Evolutionary conservation across 2,329 filamentous ascomycete genomes (phyloP), one percentile per base, ranked within the genome.

Genomic region (Penicillium sp.): DNA sequence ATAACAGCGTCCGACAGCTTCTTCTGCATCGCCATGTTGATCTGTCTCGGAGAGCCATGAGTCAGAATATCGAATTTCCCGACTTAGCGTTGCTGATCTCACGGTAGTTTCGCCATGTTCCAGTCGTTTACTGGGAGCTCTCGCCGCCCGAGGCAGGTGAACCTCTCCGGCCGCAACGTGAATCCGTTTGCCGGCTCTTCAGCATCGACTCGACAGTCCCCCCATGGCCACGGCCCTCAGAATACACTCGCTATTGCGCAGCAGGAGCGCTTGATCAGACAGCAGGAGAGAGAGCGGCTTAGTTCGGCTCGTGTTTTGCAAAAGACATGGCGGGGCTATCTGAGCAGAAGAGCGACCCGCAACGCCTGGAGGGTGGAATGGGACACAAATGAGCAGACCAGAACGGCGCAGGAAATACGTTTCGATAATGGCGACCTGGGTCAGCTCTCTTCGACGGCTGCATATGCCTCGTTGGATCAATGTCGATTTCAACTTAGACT

Each of bases 111-210:
- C 43, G 38, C 68, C 64, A 97, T 97, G 93, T 95, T 94, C 76
- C 87, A 89, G 60, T 91, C 89, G 54, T 99, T 99, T 77, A 94
- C 90, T 23, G 94, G 94, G 65, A 90, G 78, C 74, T 90, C 91
- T 65, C 87, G 90, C 67, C 89, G 90, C 63, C 87, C 88, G 60
- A 87, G 94, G 63, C 92, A 97, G 71, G 91, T 97, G 70, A 97
- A 97, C 74, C 86, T 99, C 60, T 94, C 91, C 63, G 94, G 91
- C 61, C 88, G 92, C 64, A 84, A 84, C 62, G 79, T 80, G 51
- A 96, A 96, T 67, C 96, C 96, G 67, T 90, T 91, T 3, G 96
- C 94, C 71, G 86, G 81, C 52, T 74, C 72, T 54, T 71, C 82
- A 59, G 83, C 83, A 63, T 80, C 81, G 30, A 77, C 80, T 43